phyloP scores from a whole-genome alignment of 2,329 filamentous ascomycete species.

The Rhinocladiella mackenziei region DNA sequence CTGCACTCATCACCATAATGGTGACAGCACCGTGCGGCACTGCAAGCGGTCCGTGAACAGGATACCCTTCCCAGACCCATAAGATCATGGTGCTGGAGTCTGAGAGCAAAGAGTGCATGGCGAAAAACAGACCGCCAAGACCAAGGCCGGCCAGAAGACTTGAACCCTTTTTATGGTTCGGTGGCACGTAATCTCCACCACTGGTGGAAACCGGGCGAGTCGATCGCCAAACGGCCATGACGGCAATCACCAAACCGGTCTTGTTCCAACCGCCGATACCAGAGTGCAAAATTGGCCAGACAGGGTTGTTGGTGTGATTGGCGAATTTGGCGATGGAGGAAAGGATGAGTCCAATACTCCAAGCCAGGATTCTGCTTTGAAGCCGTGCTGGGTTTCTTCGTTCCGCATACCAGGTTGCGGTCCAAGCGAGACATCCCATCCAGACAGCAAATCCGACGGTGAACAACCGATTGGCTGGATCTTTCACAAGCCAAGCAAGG shows the following conservation, averaged over 20 bases:
- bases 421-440: slow-evolving; percentile 79
- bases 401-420: slow-evolving; percentile 74
- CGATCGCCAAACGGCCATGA: slow-evolving; percentile 71
- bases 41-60: slow-evolving; percentile 79
- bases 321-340: slow-evolving; percentile 90
- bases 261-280: slow-evolving; percentile 92
- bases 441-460: slow-evolving; percentile 75
- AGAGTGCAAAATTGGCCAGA: slow-evolving; percentile 91
- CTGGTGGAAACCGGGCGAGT: slow-evolving; percentile 61
- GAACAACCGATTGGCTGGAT: slow-evolving; percentile 72
- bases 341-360: slow-evolving; percentile 73
- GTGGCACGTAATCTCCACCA: slow-evolving; percentile 48
- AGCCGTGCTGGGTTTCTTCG: slow-evolving; percentile 68
- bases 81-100: slow-evolving; percentile 98
- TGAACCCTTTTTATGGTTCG: slow-evolving; percentile 60
- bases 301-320: slow-evolving; percentile 89
- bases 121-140: slow-evolving; percentile 80
- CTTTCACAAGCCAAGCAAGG: slow-evolving; percentile 69
- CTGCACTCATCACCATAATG: slow-evolving; percentile 78
- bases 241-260: slow-evolving; percentile 68
- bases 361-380: slow-evolving; percentile 76
- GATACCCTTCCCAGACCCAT: slow-evolving; percentile 97
- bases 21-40: slow-evolving; percentile 88
- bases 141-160: slow-evolving; percentile 69
- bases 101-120: slow-evolving; percentile 84